These are phyloP conservation scores for Trametes cingulata DNA, from an alignment of 768 basidiomycete genomes.

Conservation along the genomic window DNA sequence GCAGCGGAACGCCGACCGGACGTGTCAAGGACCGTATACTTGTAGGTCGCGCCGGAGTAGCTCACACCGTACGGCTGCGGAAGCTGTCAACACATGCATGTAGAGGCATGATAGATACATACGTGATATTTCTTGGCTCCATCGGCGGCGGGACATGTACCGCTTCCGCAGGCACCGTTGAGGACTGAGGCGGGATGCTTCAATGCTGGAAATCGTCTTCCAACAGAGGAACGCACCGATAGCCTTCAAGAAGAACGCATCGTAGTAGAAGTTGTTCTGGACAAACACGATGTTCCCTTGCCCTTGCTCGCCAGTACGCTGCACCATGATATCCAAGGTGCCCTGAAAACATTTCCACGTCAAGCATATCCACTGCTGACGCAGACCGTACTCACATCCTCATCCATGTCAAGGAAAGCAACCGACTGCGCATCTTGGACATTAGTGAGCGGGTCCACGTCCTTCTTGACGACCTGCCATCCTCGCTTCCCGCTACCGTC, in stretches of 20 bases:
- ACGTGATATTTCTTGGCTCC: conserved; percentile 73
- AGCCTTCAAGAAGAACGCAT: conserved; percentile 98
- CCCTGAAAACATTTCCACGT: conserved; percentile 52
- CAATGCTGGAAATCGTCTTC: conserved; percentile 3
- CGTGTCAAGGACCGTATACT: conserved; percentile 95
- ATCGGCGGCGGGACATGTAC: conserved; percentile 67
- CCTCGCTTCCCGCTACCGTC: conserved; percentile 59
- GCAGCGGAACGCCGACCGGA: conserved; percentile 86
- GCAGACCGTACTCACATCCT: conserved; percentile 67
- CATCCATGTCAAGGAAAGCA: conserved; percentile 89
- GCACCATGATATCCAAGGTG: conserved; percentile 87
- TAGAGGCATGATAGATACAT: too few species aligned
- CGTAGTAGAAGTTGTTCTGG: conserved; percentile 97
- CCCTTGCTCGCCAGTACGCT: conserved; percentile 70
- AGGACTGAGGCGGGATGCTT: conserved; percentile 53
- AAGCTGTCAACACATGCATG: too few species aligned
- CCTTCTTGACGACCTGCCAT: conserved; percentile 56
- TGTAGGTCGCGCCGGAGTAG: conserved; percentile 93
- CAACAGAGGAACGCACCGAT: conserved; percentile 59
- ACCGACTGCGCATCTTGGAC: conserved; percentile 80
- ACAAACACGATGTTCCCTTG: conserved; percentile 73
- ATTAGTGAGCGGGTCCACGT: conserved; percentile 58
- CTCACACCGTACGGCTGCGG: conserved; percentile 88
- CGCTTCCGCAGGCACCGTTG: conserved; percentile 89
- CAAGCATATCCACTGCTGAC: not conserved